A percentile compares a stretch with the other conserved stretches of the same genome.
phyloP scores from a whole-genome alignment of 257 asterid genomes.

The Solanum okadae region DNA sequence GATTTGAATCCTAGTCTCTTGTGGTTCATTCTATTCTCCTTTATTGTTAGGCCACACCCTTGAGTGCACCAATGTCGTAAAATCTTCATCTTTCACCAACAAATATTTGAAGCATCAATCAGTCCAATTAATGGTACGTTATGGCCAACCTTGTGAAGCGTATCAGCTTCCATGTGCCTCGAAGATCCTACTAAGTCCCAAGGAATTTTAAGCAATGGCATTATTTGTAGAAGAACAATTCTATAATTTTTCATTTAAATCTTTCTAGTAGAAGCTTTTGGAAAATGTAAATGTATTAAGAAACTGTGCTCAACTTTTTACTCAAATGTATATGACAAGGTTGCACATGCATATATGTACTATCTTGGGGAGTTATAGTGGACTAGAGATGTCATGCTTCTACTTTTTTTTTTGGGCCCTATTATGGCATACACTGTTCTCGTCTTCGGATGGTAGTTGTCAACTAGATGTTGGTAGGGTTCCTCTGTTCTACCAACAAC shows the following conservation, averaged over 20 bases:
- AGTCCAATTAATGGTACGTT: not conserved
- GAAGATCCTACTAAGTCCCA: not conserved
- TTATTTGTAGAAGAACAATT: not conserved
- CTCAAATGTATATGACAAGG: not conserved
- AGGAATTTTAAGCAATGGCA: not conserved
- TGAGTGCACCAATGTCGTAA: not conserved
- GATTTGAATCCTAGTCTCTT: not conserved
- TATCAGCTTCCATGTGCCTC: not conserved
- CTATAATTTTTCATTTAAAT: not conserved
- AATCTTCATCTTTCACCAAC: not conserved
- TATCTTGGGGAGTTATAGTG: not conserved
- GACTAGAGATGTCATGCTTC: not conserved
- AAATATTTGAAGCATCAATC: not conserved
- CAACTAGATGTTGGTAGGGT: not conserved
- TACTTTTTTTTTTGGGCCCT: not conserved
- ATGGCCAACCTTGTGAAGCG: not conserved
- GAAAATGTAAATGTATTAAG: not conserved
- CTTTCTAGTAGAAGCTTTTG: not conserved
- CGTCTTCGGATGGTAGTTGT: not conserved
- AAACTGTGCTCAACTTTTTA: not conserved
- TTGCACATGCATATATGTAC: not conserved
- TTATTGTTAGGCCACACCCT: not conserved
- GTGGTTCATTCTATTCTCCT: not conserved
- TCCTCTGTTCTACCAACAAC: not conserved
- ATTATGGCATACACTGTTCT: not conserved